Evolutionary conservation across 2,329 filamentous ascomycete genomes (phyloP).

Genomic region (Colletotrichum spinosum): DNA sequence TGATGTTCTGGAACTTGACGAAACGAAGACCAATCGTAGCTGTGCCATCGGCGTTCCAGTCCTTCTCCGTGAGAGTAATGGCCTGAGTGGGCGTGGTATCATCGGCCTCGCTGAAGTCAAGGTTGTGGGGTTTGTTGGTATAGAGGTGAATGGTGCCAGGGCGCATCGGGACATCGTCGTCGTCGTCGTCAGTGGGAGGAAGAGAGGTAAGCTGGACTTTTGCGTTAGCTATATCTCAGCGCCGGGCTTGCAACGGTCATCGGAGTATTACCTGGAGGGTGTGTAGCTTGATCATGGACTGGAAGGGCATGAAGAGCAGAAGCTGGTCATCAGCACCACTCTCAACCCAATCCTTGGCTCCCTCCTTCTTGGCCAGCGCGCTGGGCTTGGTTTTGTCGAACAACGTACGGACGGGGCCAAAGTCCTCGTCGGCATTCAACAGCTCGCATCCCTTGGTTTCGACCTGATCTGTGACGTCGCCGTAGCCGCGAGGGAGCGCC

Average conservation of each 20-base stretch:
- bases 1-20: conserved; percentile 97
- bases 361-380: conserved; percentile 67
- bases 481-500: conserved; percentile 81
- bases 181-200: conserved; percentile 70
- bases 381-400: conserved; percentile 78
- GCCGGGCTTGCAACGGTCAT: too few species aligned
- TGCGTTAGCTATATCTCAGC: conserved; percentile 6
- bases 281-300: conserved; percentile 88
- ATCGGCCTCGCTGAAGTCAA: conserved; percentile 96
- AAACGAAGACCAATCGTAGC: conserved; percentile 82
- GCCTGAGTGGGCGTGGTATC: conserved; percentile 84
- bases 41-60: conserved; percentile 87
- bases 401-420: conserved; percentile 78
- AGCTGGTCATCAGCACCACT: conserved; percentile 98
- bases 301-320: conserved; percentile 92
- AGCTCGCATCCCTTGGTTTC: conserved; percentile 86
- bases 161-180: conserved; percentile 82
- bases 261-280: conserved; percentile 70
- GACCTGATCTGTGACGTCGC: conserved; percentile 84
- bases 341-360: conserved; percentile 85
- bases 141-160: conserved; percentile 88
- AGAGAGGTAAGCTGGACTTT: conserved; percentile 81
- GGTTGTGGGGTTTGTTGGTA: conserved; percentile 87
- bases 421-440: conserved; percentile 84
- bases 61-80: conserved; percentile 77